Conservation (phyloP, 2,329 filamentous ascomycete genomes). For the Arachnomyces sp. region DNA sequence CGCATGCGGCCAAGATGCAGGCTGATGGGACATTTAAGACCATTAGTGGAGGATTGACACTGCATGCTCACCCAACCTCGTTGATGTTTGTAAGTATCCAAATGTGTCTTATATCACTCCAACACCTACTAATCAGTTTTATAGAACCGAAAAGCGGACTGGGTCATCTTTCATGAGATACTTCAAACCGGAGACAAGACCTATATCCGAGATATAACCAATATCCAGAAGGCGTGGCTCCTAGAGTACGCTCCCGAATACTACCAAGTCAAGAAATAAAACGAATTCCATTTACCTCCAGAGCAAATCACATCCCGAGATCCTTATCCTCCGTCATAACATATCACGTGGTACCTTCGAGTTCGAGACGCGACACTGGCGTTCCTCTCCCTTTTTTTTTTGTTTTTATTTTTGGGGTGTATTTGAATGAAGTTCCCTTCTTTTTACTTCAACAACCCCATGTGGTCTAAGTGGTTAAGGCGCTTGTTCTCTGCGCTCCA, state of each 20-base stretch:
- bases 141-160: constrained; percentile 82
- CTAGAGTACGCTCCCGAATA: constrained; percentile 80
- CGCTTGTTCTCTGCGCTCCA: too few relatives aligned
- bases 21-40: constrained; percentile 83
- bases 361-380: too few relatives aligned
- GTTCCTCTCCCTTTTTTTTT: too few relatives aligned
- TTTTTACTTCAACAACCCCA: too few relatives aligned
- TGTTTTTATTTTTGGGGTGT: too few relatives aligned
- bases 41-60: constrained; percentile 65
- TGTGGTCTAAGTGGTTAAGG: too few relatives aligned
- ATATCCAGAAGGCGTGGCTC: constrained; percentile 88
- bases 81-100: constrained; percentile 64
- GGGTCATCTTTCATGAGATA: constrained; percentile 92
- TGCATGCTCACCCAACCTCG: constrained; percentile 85
- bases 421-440: too few relatives aligned
- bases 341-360: not conserved
- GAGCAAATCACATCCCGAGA: too few relatives aligned
- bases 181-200: constrained; percentile 83
- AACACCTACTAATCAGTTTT: constrained; percentile 1
- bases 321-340: not conserved
- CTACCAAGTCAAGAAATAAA: constrained; percentile 50
- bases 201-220: constrained; percentile 85
- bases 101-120: constrained; percentile 1
- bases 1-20: constrained; percentile 89
- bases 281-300: not conserved